Conservation (phyloP, 2,329 filamentous ascomycete species). For the Myriosclerotinia curreyana region DNA sequence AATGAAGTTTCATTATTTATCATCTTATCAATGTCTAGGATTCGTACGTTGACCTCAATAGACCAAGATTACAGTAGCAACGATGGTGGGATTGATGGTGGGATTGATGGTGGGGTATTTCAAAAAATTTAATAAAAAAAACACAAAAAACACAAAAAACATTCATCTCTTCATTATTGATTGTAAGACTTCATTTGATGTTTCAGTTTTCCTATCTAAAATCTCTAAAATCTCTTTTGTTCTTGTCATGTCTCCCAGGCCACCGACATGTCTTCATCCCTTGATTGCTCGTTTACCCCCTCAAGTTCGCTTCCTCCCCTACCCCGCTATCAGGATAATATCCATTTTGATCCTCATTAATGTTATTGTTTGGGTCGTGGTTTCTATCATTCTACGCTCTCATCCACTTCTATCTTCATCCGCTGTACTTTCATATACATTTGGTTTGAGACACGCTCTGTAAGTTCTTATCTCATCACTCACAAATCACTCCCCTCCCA, state of each 20-base stretch:
- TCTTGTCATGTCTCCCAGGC: conserved; percentile 16
- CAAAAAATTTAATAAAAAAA: too few species aligned
- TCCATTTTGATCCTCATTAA: conserved; percentile 52
- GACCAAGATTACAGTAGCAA: neutral
- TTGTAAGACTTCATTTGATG: neutral
- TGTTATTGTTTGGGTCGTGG: conserved; percentile 53
- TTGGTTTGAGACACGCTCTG: conserved; percentile 90
- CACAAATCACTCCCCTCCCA: neutral
- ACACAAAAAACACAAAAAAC: too few species aligned
- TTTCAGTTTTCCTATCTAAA: neutral
- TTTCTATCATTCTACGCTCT: conserved; percentile 52
- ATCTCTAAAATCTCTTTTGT: neutral
- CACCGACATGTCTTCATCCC: conserved; percentile 20
- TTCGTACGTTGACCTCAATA: conserved; percentile 11
- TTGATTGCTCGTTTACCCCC: conserved; percentile 18
- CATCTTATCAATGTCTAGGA: conserved; percentile 3
- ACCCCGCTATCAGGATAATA: conserved; percentile 46
- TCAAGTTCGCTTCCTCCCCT: conserved; percentile 27
- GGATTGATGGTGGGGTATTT: conserved; percentile 21
- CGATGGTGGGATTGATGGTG: neutral
- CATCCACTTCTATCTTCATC: conserved; percentile 67
- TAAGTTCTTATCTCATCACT: conserved; percentile 9
- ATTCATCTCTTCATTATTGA: neutral
- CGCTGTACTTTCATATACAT: conserved; percentile 79
- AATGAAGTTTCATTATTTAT: conserved; percentile 17